Percentiles rank a stretch among this genome's conserved stretches.
Conservation (phyloP, 179 eudicot genomes). For the Beta corolliflora region DNA sequence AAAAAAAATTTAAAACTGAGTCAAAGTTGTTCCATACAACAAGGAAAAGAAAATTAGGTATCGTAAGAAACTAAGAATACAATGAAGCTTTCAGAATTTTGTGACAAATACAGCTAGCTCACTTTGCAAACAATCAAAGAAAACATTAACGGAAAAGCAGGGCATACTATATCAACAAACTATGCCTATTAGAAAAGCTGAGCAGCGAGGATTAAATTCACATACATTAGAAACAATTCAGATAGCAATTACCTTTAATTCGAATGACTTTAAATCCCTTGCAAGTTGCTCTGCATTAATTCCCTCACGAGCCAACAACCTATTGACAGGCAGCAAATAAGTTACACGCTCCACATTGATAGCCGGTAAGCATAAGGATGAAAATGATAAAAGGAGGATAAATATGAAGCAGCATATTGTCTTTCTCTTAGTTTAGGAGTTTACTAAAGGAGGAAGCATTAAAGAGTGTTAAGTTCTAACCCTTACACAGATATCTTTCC, state of each 20-base stretch:
- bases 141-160: background rate
- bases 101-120: background rate
- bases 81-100: background rate
- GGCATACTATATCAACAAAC: slow-evolving; percentile 7
- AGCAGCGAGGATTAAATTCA: background rate
- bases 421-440: background rate
- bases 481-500: background rate
- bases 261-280: slow-evolving; percentile 89
- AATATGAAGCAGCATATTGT: slow-evolving; percentile 3
- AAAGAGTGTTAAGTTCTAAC: background rate
- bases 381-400: background rate
- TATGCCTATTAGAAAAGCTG: background rate
- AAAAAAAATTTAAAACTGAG: slow-evolving; percentile 17
- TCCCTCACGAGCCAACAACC: slow-evolving; percentile 96
- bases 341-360: background rate
- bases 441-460: background rate
- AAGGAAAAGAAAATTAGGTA: background rate
- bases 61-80: background rate
- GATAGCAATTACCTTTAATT: slow-evolving; percentile 62
- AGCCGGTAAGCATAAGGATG: background rate
- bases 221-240: background rate
- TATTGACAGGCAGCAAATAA: slow-evolving; percentile 31
- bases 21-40: slow-evolving; percentile 7
- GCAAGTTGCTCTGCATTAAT: slow-evolving; percentile 97
- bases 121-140: background rate